Base-by-base conservation (phyloP, 192 early-diverging fungal species). In the Entrophospora sp. region DNA sequence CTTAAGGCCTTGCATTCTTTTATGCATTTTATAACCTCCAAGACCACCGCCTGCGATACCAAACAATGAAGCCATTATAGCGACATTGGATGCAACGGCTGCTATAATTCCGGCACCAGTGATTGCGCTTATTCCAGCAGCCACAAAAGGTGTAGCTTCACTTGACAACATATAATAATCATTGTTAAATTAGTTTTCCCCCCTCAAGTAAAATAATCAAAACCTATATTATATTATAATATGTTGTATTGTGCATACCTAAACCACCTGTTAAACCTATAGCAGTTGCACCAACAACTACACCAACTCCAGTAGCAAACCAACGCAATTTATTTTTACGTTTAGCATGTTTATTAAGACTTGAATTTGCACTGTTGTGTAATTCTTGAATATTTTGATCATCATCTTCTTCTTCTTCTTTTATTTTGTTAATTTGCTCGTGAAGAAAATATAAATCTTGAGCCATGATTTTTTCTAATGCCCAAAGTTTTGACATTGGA, bases 31-130 rank as follows among this genome's bases (percentile, higher is more conserved):
- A 46, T 62, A 74, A 1, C 69, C 64, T 69, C 79, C 71, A 20
- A 84, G 38, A 32, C 83, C 83, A 42, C 83, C 83, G 24, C 83
- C 79, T 8, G 71, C 72, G 16, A 84, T 46, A 20, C 83, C 83
- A 75, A 84, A 80, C 35, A 84, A 55, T 2, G 75, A 72, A 5
- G 80, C 78, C 61, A 84, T 74, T 18, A 84, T 63, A 16, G 74
- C 80, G 20, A 82, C 73, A 25, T 77, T 81, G 28, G 64, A 55
- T 1, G 76, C 79, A 30, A 80, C 76, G 7, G 80, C 78, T n/a
- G 77, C 75, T 25, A 84, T 62, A 22, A 82, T 77, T 0, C 78
- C 71, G 14, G 77, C 78, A 34, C 83, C 83, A 8, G 73, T 59
- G 7, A 77, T 68, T 20, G 72, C 37, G 14, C 49, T 73, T 28